phyloP scores from a whole-genome alignment of 2,329 filamentous ascomycete species.

The Cladorrhinum sp. region DNA sequence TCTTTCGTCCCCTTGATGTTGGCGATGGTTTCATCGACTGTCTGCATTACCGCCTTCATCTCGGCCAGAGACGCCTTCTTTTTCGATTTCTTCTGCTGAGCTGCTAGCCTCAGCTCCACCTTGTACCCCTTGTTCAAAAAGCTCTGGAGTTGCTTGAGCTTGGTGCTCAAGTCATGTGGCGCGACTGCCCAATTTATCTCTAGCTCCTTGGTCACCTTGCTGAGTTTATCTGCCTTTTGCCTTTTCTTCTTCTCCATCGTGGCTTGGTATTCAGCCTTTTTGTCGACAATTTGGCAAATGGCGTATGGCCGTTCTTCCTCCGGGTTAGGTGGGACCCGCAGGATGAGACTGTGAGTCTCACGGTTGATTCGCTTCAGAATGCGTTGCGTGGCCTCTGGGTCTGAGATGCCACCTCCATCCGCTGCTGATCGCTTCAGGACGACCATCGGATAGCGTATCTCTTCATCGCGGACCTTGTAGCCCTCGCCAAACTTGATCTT shows the following conservation, averaged over 20 bases:
- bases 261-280: background rate
- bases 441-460: constrained; percentile 46
- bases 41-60: constrained; percentile 53
- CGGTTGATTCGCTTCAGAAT: constrained; percentile 42
- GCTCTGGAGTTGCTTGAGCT: constrained; percentile 61
- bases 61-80: constrained; percentile 54
- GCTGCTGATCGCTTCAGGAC: constrained; percentile 27
- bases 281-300: background rate
- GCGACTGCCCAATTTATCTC: constrained; percentile 90
- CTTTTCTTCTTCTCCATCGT: constrained; percentile 25
- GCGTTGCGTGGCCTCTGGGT: constrained; percentile 36
- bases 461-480: constrained; percentile 37
- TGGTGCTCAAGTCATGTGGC: constrained; percentile 68
- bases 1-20: constrained; percentile 40
- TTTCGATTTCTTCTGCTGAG: constrained; percentile 49
- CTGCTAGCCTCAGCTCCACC: constrained; percentile 71
- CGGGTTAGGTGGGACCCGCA: constrained; percentile 13
- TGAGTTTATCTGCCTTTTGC: constrained; percentile 33
- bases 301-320: background rate
- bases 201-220: constrained; percentile 64
- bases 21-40: constrained; percentile 34
- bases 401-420: constrained; percentile 37
- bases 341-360: constrained; percentile 15
- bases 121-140: constrained; percentile 73
- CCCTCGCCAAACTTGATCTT: constrained; percentile 22